Evolutionary conservation across 495 filamentous ascomycete genomes (phyloP).

Genomic region (Echria macrotheca): DNA sequence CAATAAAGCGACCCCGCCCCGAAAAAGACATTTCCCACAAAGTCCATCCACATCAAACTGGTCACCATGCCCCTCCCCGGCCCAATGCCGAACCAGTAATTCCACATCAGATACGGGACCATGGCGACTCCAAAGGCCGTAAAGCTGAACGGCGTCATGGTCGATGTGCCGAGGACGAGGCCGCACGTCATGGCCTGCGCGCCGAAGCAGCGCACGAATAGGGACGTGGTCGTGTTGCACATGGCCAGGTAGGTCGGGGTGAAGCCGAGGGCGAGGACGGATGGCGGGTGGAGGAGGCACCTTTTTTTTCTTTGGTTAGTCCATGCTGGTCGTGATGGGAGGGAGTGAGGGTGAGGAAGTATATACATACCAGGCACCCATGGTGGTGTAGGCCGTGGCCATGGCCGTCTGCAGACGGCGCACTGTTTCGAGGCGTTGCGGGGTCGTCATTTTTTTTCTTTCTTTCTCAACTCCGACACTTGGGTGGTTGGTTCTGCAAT

Average conservation of each 20-base stretch:
- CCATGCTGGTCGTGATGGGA: background rate
- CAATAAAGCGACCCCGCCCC: conserved; percentile 16
- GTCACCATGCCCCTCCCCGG: conserved; percentile 21
- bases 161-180: conserved; percentile 19
- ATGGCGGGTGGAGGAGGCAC: conserved; percentile 23
- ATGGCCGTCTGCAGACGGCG: conserved; percentile 22
- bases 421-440: conserved; percentile 21
- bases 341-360: background rate
- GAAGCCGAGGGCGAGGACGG: conserved; percentile 20
- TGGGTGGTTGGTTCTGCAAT: too few species aligned
- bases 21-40: conserved; percentile 23
- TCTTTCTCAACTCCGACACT: too few species aligned
- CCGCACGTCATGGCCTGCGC: conserved; percentile 30
- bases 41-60: conserved; percentile 22
- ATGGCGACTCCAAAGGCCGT: conserved; percentile 23
- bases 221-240: conserved; percentile 16
- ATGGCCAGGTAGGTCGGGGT: conserved; percentile 17
- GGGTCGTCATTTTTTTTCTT: conserved; percentile 17
- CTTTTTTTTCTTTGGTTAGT: conserved; percentile 8
- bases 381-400: conserved; percentile 15
- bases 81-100: conserved; percentile 24
- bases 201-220: conserved; percentile 25
- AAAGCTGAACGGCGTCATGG: conserved; percentile 21
- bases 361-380: conserved; percentile 25
- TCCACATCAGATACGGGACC: conserved; percentile 23